Conservation (phyloP, 768 basidiomycete species). For the Baorangia bicolor region DNA sequence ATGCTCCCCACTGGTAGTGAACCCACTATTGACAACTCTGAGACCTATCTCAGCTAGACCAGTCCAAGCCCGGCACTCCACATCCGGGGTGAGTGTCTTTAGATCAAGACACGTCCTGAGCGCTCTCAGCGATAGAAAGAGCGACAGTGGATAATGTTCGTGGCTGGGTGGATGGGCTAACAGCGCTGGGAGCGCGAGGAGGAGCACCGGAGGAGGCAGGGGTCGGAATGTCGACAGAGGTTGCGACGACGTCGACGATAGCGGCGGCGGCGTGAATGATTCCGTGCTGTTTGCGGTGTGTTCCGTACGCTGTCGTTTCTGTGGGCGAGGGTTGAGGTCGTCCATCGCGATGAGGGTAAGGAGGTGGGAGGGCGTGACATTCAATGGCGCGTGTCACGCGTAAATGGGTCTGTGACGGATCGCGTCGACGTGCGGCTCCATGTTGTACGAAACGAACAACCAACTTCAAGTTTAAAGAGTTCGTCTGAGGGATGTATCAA, state of each 20-base stretch:
- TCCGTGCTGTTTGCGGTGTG: not conserved
- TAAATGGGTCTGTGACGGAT: constrained; percentile 29
- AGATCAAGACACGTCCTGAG: constrained; percentile 54
- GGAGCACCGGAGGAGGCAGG: constrained; percentile 45
- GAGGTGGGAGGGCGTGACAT: constrained; percentile 12
- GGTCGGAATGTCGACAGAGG: constrained; percentile 24
- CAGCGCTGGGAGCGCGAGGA: constrained; percentile 60
- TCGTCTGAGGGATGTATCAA: not conserved
- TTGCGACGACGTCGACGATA: not conserved
- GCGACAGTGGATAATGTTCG: constrained; percentile 49
- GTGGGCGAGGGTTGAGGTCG: constrained; percentile 33
- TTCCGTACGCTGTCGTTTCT: constrained; percentile 34
- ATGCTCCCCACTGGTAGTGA: constrained; percentile 36
- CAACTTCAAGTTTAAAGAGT: not conserved
- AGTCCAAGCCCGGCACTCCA: constrained; percentile 73
- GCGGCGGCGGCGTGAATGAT: not conserved
- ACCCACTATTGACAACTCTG: constrained; percentile 48
- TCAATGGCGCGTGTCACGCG: constrained; percentile 23
- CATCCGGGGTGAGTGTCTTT: constrained; percentile 48
- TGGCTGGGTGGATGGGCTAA: constrained; percentile 67
- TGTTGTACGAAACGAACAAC: not conserved
- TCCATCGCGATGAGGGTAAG: constrained; percentile 20
- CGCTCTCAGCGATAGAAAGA: constrained; percentile 55
- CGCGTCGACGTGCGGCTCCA: constrained; percentile 20
- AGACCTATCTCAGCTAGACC: constrained; percentile 69